phyloP scores from a whole-genome alignment of 2,329 filamentous ascomycete species.

The Byssoonygena ceratinophila region DNA sequence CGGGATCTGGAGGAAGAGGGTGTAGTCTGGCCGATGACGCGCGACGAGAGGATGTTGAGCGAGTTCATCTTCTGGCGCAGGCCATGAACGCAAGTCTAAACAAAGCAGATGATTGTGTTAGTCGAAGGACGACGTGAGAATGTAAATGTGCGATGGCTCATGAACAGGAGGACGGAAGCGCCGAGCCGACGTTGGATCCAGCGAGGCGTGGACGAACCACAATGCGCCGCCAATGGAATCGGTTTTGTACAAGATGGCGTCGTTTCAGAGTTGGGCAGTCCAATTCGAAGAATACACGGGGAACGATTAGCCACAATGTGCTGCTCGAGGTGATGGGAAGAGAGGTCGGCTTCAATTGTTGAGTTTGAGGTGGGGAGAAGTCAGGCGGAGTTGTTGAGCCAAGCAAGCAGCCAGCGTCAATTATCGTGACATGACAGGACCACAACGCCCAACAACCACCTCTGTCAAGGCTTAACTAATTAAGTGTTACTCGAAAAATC shows the following conservation, averaged over 20 bases:
- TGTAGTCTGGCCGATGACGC: constrained; percentile 56
- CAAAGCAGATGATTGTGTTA: not conserved
- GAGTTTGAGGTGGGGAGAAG: not conserved
- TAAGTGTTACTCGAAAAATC: too few species aligned
- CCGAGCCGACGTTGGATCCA: not conserved
- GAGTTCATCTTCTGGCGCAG: constrained; percentile 73
- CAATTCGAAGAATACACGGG: not conserved
- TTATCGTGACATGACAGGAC: too few species aligned
- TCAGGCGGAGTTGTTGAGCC: not conserved
- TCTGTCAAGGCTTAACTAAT: too few species aligned
- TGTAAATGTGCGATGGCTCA: too few species aligned
- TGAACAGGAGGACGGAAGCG: too few species aligned
- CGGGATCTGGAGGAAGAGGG: constrained; percentile 31
- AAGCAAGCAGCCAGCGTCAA: not conserved
- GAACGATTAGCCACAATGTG: not conserved
- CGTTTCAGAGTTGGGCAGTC: not conserved
- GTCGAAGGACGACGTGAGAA: not conserved
- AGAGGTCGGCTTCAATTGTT: not conserved
- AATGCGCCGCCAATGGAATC: not conserved
- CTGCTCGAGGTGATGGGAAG: not conserved
- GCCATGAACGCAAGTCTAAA: constrained; percentile 35
- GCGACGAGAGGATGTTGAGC: constrained; percentile 81
- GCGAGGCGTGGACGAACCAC: not conserved
- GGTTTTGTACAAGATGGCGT: not conserved
- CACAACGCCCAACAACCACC: too few species aligned